These are phyloP conservation scores for Dactylorhiza incarnata DNA, from an alignment of 106 monocot species.

Conservation along the genomic window DNA sequence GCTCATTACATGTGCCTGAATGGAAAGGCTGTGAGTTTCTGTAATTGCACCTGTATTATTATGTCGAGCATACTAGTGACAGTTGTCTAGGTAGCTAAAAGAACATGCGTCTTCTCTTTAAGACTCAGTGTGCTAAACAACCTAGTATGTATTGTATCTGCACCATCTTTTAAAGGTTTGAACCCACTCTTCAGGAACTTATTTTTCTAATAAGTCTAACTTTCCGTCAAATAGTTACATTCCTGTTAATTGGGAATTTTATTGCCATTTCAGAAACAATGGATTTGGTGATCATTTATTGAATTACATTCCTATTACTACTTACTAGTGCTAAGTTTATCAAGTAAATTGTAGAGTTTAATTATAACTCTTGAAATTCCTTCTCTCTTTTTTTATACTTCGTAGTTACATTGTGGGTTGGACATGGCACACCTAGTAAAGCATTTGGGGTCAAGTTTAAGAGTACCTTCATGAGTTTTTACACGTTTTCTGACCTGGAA, in stretches of 20 bases:
- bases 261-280: not conserved
- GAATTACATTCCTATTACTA: not conserved
- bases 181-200: not conserved
- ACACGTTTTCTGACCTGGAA: not conserved
- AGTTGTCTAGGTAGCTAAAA: not conserved
- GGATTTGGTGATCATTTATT: not conserved
- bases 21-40: not conserved
- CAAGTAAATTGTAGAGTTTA: not conserved
- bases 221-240: not conserved
- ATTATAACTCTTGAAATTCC: not conserved
- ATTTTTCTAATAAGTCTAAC: not conserved
- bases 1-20: not conserved
- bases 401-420: too few species aligned
- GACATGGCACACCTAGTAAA: not conserved
- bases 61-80: not conserved
- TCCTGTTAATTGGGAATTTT: not conserved
- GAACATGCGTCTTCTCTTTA: not conserved
- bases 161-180: not conserved
- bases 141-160: not conserved
- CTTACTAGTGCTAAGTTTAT: not conserved
- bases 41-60: not conserved
- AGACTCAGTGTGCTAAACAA: not conserved
- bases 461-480: not conserved
- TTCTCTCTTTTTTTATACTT: not conserved
- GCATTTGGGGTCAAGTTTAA: not conserved